A percentile compares a stretch with the other conserved stretches of the same genome.
Evolutionary conservation across 169 alveolate species (phyloP).

Genomic region (Eimeria sp.): DNA sequence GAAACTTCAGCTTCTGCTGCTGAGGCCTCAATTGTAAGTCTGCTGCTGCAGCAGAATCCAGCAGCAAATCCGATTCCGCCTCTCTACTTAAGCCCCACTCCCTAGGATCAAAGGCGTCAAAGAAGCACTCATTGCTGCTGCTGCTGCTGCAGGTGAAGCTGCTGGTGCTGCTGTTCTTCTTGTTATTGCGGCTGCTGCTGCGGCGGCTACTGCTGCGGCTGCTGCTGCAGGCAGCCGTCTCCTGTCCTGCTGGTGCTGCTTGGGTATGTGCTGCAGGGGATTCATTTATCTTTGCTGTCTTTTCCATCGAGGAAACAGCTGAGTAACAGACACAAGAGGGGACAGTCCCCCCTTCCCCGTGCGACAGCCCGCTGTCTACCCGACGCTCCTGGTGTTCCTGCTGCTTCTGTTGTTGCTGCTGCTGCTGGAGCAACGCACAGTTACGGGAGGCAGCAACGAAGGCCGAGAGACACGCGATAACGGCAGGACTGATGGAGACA

Average conservation of each 20-base stretch:
- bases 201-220: no score
- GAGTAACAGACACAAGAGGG: neutral
- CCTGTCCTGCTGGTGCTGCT: neutral
- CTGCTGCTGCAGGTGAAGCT: slow-evolving; percentile 29
- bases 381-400: neutral
- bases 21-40: neutral
- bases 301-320: neutral
- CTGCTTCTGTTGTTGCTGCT: neutral
- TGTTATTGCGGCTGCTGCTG: no score
- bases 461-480: neutral
- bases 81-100: neutral
- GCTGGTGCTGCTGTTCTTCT: neutral
- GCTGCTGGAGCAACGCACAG: neutral
- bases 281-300: neutral
- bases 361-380: neutral
- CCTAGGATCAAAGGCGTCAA: slow-evolving; percentile 13
- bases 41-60: neutral
- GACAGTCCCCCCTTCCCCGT: neutral
- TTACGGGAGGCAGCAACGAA: neutral
- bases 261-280: neutral
- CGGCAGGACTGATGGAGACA: neutral
- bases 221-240: slow-evolving; percentile 14
- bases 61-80: neutral
- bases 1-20: neutral
- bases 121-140: slow-evolving; percentile 65